These are phyloP conservation scores for Colletotrichum gloeosporioides DNA, from an alignment of 2,329 filamentous ascomycete species.

Conservation along the genomic window DNA sequence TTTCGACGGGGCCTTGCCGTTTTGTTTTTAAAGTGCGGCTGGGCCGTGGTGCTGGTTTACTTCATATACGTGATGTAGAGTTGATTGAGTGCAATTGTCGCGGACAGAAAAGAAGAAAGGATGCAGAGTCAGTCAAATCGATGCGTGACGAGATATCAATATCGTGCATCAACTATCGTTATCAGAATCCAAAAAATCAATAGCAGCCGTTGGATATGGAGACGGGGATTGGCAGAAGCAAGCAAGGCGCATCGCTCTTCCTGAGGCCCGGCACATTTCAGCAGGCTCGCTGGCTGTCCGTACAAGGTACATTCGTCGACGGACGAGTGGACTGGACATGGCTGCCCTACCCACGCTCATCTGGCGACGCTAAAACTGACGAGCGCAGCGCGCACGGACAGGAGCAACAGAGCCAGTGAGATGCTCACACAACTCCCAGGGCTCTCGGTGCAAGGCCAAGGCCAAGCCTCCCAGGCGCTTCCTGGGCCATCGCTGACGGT, in stretches of 20 bases:
- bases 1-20: not conserved
- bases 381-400: conserved; percentile 16
- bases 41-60: not conserved
- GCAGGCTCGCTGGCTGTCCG: not conserved
- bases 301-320: not conserved
- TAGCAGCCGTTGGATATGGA: conserved; percentile 7
- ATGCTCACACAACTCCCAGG: not conserved
- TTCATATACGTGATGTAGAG: conserved; percentile 4
- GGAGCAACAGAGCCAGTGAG: conserved; percentile 5
- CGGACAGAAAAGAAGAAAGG: not conserved
- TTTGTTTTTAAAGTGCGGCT: not conserved
- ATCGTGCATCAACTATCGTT: not conserved
- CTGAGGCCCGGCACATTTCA: not conserved
- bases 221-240: not conserved
- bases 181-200: not conserved
- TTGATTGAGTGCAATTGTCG: not conserved
- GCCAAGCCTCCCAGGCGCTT: not conserved
- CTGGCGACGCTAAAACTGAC: conserved; percentile 11
- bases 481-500: not conserved
- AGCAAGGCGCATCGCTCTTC: not conserved
- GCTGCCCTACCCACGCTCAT: not conserved
- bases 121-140: not conserved
- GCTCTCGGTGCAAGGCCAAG: not conserved
- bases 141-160: not conserved
- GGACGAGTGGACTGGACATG: not conserved